phyloP scores from a whole-genome alignment of 139 green algal species.

The Chlorella sp. region DNA sequence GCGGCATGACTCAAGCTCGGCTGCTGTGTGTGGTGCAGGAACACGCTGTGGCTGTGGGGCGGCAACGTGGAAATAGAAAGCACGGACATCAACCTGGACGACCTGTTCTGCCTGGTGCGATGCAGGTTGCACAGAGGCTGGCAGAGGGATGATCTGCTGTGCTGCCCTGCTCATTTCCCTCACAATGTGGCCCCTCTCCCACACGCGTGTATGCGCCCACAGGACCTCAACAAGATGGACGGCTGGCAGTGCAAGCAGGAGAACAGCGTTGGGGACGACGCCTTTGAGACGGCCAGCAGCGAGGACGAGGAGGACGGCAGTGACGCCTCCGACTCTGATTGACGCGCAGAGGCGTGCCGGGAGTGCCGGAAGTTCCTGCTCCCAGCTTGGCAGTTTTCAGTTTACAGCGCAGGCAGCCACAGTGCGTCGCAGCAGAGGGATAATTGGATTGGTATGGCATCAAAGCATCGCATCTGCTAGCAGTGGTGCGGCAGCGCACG shows the following conservation, averaged over 20 bases:
- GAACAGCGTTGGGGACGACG: conserved; percentile 78
- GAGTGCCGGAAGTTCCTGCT: too few relatives aligned
- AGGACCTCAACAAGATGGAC: conserved; percentile 89
- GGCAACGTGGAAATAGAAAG: conserved; percentile 83
- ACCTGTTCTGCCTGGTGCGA: background rate
- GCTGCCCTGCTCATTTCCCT: background rate
- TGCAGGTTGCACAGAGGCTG: too few relatives aligned
- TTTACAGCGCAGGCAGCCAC: too few relatives aligned
- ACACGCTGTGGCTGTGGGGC: conserved; percentile 88
- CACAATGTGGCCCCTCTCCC: background rate
- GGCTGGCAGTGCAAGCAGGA: conserved; percentile 73
- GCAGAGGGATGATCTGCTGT: background rate
- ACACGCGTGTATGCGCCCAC: background rate
- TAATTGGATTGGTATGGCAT: too few relatives aligned
- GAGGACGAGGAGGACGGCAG: conserved; percentile 38
- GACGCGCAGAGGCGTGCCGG: too few relatives aligned
- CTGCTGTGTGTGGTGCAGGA: too few relatives aligned
- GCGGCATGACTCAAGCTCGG: too few relatives aligned
- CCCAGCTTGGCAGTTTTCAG: too few relatives aligned
- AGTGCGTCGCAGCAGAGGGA: too few relatives aligned
- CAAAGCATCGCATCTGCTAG: too few relatives aligned
- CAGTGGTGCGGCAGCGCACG: background rate
- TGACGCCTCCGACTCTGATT: background rate
- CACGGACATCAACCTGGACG: conserved; percentile 87
- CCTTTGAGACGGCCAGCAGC: conserved; percentile 53